Evolutionary conservation across 129 eudicot genomes (phyloP).

Genomic region (Kitagawia praeruptora): DNA sequence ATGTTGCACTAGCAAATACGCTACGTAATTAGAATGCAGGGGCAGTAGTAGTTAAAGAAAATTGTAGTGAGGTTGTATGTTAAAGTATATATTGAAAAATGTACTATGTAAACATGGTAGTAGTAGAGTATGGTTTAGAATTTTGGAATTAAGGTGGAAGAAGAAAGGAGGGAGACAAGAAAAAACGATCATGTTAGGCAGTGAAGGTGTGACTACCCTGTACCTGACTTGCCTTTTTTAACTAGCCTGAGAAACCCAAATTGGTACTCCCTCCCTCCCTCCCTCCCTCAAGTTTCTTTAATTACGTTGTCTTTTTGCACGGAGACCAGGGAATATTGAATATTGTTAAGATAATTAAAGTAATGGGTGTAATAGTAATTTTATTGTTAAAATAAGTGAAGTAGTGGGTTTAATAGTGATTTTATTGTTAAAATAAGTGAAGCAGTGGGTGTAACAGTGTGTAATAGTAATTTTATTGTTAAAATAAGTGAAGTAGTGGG

Average conservation of each 20-base stretch:
- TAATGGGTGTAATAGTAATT: too few species aligned
- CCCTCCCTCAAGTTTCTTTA: too few species aligned
- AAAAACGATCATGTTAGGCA: constrained; percentile 5
- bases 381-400: too few species aligned
- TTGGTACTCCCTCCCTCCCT: too few species aligned
- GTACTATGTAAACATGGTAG: background rate
- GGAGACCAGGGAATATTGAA: too few species aligned
- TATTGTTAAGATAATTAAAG: too few species aligned
- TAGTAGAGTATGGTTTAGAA: background rate
- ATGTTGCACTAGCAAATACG: background rate
- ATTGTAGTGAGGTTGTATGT: background rate
- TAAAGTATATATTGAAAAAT: background rate
- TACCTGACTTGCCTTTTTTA: background rate
- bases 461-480: too few species aligned
- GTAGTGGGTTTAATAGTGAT: too few species aligned
- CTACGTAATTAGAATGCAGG: background rate
- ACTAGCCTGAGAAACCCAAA: background rate
- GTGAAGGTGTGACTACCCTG: constrained; percentile 15
- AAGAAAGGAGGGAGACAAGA: background rate
- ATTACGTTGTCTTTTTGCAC: too few species aligned
- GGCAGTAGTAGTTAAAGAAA: background rate
- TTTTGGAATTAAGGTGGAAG: background rate
- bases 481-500: too few species aligned
- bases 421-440: too few species aligned
- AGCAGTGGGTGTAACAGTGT: too few species aligned